Base-by-base conservation (phyloP, 2,329 filamentous ascomycete genomes). In the Penicillium decumbens region DNA sequence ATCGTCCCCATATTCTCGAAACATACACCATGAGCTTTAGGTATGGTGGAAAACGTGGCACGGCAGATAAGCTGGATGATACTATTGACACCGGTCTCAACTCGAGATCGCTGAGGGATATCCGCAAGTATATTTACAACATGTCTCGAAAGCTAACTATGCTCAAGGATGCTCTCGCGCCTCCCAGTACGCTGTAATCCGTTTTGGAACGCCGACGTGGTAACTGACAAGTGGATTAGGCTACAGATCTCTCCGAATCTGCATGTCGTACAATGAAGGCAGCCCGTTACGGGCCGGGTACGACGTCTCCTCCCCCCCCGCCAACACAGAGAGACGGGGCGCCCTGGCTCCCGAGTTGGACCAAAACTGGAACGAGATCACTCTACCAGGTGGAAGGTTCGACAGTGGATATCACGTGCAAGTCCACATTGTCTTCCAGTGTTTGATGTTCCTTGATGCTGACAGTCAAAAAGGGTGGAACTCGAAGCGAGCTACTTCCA, bases 21-120 rank as follows among this genome's bases (percentile, higher is more conserved):
- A 42, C 39, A 5, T 47, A 47, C 38, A 42, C 39, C 9, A 42
- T 47, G 38, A 35, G 29, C 10, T 27, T 47, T 7, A 24, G 13
- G 5, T 42, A 42, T n/a, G 32, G 15, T 3, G 39, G 30, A n/a
- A 29, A 18, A 3, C 30, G 13, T 6, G 45, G 45, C 29, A 38
- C 6, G 10, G 45, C n/a, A 7, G 12, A n/a, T 6, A 7, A 25
- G 7, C 38, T 40, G 7, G 23, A 40, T 25, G 38, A 12, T 4
- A 15, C 12, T 6, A n/a, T 40, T 24, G 38, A 40, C 3, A 3
- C 23, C 38, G 10, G 20, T 37, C 33, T 20, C 33, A 20, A 9
- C 20, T 9, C 18, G 15, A 18, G 18, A 37, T 20, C 18, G 4
- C 15, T 20, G 33, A 37, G 15, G 1, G 18, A 20, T 20, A 37